These are phyloP conservation scores for Malus hybrid DNA, from an alignment of 331 rosid species.

Conservation along the genomic window DNA sequence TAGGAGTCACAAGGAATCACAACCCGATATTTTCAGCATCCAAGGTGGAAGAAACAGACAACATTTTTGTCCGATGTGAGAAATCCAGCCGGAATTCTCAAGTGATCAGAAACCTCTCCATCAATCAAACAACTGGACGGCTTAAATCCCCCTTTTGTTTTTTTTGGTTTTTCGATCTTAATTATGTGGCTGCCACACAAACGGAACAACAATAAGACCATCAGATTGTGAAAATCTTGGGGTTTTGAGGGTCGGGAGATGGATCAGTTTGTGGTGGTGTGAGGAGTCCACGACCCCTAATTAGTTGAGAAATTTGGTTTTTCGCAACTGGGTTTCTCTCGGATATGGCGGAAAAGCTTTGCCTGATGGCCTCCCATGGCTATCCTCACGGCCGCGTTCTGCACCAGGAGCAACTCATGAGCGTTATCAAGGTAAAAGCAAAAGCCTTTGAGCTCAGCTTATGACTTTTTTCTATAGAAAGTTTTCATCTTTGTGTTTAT, in stretches of 20 bases:
- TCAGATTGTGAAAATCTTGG: slow-evolving; percentile 2
- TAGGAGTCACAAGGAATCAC: too few species aligned
- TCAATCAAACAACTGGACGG: slow-evolving; percentile 13
- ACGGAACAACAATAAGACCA: slow-evolving; percentile 9
- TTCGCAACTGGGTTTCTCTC: slow-evolving; percentile 22
- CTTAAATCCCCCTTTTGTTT: not conserved
- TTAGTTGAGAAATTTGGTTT: slow-evolving; percentile 12
- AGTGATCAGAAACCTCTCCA: slow-evolving; percentile 21
- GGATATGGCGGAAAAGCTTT: slow-evolving; percentile 39
- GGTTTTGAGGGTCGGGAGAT: slow-evolving; percentile 23
- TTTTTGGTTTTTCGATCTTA: not conserved
- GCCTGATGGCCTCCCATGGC: slow-evolving; percentile 68
- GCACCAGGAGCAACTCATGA: slow-evolving; percentile 35
- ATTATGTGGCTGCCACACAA: slow-evolving; percentile 6
- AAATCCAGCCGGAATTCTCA: slow-evolving; percentile 25
- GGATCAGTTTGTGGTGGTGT: slow-evolving; percentile 33
- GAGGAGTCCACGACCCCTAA: slow-evolving; percentile 12
- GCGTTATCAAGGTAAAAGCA: slow-evolving; percentile 37
- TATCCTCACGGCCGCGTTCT: slow-evolving; percentile 50
- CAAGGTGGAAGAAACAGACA: slow-evolving; percentile 1
- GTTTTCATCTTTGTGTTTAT: not conserved
- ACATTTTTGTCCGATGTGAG: slow-evolving; percentile 12
- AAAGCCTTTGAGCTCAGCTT: not conserved
- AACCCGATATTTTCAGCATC: not conserved
- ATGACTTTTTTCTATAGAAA: not conserved